Percentiles rank a stretch among this genome's conserved stretches.
phyloP scores from a whole-genome alignment of 1,139 yeast species.

The Yamadazyma oceani region DNA sequence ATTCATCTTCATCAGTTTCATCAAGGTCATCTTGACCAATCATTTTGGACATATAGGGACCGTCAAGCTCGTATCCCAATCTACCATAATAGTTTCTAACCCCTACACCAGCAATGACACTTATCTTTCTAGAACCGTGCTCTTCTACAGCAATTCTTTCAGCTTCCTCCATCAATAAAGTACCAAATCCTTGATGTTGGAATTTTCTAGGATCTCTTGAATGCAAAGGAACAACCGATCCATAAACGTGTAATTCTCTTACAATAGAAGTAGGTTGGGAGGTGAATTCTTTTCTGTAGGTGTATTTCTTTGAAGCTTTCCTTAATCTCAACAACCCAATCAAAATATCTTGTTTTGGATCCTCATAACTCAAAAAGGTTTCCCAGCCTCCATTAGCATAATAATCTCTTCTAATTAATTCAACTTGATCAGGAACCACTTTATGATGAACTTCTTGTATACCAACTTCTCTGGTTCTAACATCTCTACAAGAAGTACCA shows the following conservation, averaged over 20 bases:
- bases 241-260: constrained; percentile 94
- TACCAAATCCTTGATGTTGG: constrained; percentile 99
- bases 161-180: constrained; percentile 96
- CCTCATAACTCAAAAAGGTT: constrained; percentile 93
- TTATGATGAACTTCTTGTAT: constrained; percentile 98
- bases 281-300: constrained; percentile 86
- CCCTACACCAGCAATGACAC: constrained; percentile 97
- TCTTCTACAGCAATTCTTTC: constrained; percentile 94
- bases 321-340: constrained; percentile 88
- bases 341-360: constrained; percentile 93
- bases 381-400: constrained; percentile 99
- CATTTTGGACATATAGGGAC: constrained; percentile 89
- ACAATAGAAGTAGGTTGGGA: constrained; percentile 87
- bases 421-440: constrained; percentile 97
- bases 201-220: constrained; percentile 97
- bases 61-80: constrained; percentile 88
- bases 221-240: constrained; percentile 95
- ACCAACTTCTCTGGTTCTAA: constrained; percentile 98
- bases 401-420: constrained; percentile 90
- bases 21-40: constrained; percentile 13
- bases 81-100: constrained; percentile 94
- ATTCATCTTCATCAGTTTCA: constrained; percentile 11
- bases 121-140: constrained; percentile 86
- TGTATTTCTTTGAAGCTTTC: constrained; percentile 84
- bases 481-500: constrained; percentile 94